These are phyloP conservation scores for Vitis hybrid DNA, from an alignment of 177 flowering plant genomes.

Conservation along the genomic window DNA sequence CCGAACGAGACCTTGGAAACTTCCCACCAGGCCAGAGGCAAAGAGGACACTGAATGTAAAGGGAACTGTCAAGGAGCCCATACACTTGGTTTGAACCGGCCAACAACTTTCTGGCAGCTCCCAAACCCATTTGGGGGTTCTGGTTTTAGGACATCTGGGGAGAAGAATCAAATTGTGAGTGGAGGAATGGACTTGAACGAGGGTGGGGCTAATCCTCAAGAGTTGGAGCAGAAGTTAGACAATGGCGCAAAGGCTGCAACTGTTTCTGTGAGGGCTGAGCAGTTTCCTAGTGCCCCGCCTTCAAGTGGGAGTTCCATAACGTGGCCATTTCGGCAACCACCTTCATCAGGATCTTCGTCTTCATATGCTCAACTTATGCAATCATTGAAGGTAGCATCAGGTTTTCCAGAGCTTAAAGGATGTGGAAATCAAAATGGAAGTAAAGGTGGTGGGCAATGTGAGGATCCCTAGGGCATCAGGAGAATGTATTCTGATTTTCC, in stretches of 20 bases:
- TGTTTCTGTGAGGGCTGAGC: conserved; percentile 20
- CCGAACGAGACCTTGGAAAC: conserved; percentile 30
- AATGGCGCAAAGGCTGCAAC: conserved; percentile 21
- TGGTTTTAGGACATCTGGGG: conserved; percentile 23
- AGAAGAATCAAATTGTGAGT: conserved; percentile 25
- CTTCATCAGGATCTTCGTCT: conserved; percentile 28
- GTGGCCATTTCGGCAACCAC: conserved; percentile 39
- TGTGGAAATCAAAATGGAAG: conserved; percentile 20
- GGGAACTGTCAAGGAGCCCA: conserved; percentile 18
- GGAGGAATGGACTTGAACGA: conserved; percentile 42
- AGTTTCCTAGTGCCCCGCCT: conserved; percentile 23
- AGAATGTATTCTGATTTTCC: not conserved
- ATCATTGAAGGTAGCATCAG: conserved; percentile 25
- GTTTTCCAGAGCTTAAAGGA: conserved; percentile 31
- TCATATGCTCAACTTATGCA: conserved; percentile 25
- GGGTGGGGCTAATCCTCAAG: conserved; percentile 22
- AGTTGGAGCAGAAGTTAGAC: conserved; percentile 30
- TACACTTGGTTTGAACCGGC: conserved; percentile 17
- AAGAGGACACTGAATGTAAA: conserved; percentile 41
- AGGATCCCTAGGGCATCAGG: not conserved
- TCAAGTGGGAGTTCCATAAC: conserved; percentile 26
- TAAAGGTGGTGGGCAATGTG: conserved; percentile 18
- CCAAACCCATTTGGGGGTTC: conserved; percentile 34
- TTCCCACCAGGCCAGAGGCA: conserved; percentile 26
- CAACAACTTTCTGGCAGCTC: conserved; percentile 37